phyloP scores from a whole-genome alignment of 1,284 basidiomycete genomes.

The Agaricales sp. region DNA sequence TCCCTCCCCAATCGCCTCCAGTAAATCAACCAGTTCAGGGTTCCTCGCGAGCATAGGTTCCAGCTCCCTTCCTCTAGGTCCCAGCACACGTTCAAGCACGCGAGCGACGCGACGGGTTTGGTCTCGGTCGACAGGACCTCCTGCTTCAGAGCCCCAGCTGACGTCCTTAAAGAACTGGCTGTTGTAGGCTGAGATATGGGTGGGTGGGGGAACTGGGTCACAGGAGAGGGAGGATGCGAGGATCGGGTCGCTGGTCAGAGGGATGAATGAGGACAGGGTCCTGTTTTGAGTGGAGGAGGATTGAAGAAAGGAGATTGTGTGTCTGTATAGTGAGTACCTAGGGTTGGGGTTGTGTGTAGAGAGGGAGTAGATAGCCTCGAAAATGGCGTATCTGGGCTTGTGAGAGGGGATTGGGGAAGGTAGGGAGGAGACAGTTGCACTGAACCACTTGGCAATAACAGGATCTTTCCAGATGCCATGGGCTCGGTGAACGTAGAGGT shows the following conservation, averaged over 20 bases:
- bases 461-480: constrained; percentile 74
- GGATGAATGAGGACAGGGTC: constrained; percentile 50
- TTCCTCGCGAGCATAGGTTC: constrained; percentile 42
- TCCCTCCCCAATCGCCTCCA: constrained; percentile 41
- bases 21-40: constrained; percentile 45
- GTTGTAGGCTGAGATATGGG: constrained; percentile 52
- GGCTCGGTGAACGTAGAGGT: constrained; percentile 77
- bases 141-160: background rate
- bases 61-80: constrained; percentile 36
- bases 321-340: constrained; percentile 42
- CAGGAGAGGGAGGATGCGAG: constrained; percentile 52
- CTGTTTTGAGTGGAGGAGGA: constrained; percentile 29
- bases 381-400: constrained; percentile 30
- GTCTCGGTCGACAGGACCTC: constrained; percentile 37
- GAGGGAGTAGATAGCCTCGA: background rate
- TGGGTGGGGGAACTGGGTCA: constrained; percentile 71
- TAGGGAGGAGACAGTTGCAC: constrained; percentile 35
- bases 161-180: constrained; percentile 59
- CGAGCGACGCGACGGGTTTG: constrained; percentile 14
- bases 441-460: constrained; percentile 59
- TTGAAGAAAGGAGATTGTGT: constrained; percentile 60
- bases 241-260: constrained; percentile 30
- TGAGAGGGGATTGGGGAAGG: constrained; percentile 23
- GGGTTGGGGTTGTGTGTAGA: background rate
- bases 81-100: constrained; percentile 24